Evolutionary conservation across 2,329 filamentous ascomycete genomes (phyloP).

Genomic region (Penicillium corylophilum): DNA sequence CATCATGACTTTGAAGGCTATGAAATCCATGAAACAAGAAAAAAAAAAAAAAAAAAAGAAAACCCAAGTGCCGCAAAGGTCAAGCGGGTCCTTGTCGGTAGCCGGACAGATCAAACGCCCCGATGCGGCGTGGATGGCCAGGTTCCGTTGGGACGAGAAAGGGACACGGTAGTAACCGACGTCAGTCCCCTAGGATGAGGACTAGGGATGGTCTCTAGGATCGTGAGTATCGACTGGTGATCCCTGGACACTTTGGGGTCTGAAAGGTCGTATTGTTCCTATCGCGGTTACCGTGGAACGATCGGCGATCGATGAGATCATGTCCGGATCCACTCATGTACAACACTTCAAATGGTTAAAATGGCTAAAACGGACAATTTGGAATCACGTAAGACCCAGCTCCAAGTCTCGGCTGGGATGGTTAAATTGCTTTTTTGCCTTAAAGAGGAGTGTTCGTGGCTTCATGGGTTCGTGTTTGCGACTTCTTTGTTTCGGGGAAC

Average conservation of each 20-base stretch:
- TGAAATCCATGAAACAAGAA: slow-evolving; percentile 5
- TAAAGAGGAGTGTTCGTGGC: no score
- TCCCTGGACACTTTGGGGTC: no score
- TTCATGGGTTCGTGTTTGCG: slow-evolving; percentile 3
- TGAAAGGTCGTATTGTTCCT: slow-evolving; percentile 14
- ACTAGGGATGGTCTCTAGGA: no score
- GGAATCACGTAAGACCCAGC: no score
- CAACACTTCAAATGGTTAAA: not conserved
- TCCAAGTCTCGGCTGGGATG: no score
- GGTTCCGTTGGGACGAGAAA: slow-evolving; percentile 9
- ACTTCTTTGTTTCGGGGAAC: slow-evolving; percentile 21
- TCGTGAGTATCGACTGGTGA: no score
- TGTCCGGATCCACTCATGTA: not conserved
- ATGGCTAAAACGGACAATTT: no score
- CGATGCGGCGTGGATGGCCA: slow-evolving; percentile 14
- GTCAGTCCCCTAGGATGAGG: no score
- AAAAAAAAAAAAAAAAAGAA: no score
- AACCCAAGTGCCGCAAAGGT: not conserved
- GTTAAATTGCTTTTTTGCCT: not conserved
- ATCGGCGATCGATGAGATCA: slow-evolving; percentile 17
- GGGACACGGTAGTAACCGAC: slow-evolving; percentile 16
- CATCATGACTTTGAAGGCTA: slow-evolving; percentile 2
- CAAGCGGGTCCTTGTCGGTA: slow-evolving; percentile 7
- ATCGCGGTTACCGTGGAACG: not conserved
- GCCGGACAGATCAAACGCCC: slow-evolving; percentile 18